Evolutionary conservation across 805 yeast species (phyloP).

Genomic region (Wickerhamiella cacticola): DNA sequence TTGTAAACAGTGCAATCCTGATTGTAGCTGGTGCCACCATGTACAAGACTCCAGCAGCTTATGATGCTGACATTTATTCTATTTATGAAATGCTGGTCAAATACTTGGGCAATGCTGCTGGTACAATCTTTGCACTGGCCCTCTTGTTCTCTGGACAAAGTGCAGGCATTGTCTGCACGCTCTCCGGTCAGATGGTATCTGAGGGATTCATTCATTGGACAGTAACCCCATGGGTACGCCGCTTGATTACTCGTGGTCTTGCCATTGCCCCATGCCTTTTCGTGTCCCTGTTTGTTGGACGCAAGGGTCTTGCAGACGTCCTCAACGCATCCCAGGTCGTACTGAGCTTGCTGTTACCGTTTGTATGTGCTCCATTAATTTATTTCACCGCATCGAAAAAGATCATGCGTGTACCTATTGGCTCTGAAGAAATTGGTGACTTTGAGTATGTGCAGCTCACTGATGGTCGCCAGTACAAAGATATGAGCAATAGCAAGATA

Average conservation of each 20-base stretch:
- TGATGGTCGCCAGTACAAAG: conserved; percentile 33
- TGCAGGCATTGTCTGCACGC: conserved; percentile 87
- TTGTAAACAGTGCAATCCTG: conserved; percentile 79
- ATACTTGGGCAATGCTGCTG: conserved; percentile 76
- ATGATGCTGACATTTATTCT: conserved; percentile 70
- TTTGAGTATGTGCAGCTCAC: conserved; percentile 14
- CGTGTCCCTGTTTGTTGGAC: conserved; percentile 60
- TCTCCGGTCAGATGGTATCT: conserved; percentile 87
- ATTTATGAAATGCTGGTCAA: conserved; percentile 58
- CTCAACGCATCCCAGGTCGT: conserved; percentile 77
- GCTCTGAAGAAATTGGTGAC: conserved; percentile 21
- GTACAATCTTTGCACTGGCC: conserved; percentile 78
- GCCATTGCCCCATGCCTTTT: conserved; percentile 78
- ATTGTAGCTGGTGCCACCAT: conserved; percentile 88
- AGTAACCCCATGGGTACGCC: conserved; percentile 67
- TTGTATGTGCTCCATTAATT: conserved; percentile 79
- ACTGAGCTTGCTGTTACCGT: conserved; percentile 65
- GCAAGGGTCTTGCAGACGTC: conserved; percentile 61
- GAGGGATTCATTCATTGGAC: conserved; percentile 80
- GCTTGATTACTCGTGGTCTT: conserved; percentile 67
- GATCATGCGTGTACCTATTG: conserved; percentile 42
- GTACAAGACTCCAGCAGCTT: conserved; percentile 49
- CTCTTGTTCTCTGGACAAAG: conserved; percentile 84
- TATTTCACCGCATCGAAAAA: conserved; percentile 61
- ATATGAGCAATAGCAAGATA: conserved; percentile 56